Evolutionary conservation across 768 basidiomycete species (phyloP), one percentile per base, ranked within the genome.

Genomic region (Panaeolus papilionaceus): DNA sequence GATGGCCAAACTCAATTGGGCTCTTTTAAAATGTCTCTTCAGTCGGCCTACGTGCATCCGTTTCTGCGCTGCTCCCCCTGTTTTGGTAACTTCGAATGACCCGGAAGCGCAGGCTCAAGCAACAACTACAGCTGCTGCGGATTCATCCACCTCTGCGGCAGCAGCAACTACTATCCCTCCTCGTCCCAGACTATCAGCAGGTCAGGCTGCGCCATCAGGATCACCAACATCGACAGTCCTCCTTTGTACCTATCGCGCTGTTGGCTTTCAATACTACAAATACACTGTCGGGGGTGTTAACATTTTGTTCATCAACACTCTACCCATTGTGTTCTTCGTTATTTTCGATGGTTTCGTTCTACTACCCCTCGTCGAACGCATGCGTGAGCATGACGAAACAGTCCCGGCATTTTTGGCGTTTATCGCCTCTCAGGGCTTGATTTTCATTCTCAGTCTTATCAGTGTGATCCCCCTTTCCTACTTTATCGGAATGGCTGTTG

Each of bases 401-500:
- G 80, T 93, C 62, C 88, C 93, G 0, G 84, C 85, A 0, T 75
- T 97, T 69, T 82, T 98, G 54, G 82, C 81, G 4, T 78, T 92
- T 71, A 75, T 99, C 66, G 86, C 93, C 7, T 90, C 90, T 1
- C 90, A 90, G 62, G 87, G 85, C 3, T 79, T 94, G 72, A 91
- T 99, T 73, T 99, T 99, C 78, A 70, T 94, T 51, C 79, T 96
- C 72, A 87, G 92, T 71, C 83, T 99, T 54, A 87, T 92, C 33
- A 94, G 93, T 71, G 95, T 99, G 74, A 99, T 99, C 71, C 98
- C 98, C 0, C 85, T 99, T 20, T 96, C 94, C 8, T 99, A 99
- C 83, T 99, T 99, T 82, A 99, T 99, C 75, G 98, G 98, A 18
- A 98, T 98, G 98, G 98, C 98, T 8, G 98, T 99, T 68, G 98